Evolutionary conservation across 1,284 basidiomycete species (phyloP).

Genomic region (Cryptococcus sp.): DNA sequence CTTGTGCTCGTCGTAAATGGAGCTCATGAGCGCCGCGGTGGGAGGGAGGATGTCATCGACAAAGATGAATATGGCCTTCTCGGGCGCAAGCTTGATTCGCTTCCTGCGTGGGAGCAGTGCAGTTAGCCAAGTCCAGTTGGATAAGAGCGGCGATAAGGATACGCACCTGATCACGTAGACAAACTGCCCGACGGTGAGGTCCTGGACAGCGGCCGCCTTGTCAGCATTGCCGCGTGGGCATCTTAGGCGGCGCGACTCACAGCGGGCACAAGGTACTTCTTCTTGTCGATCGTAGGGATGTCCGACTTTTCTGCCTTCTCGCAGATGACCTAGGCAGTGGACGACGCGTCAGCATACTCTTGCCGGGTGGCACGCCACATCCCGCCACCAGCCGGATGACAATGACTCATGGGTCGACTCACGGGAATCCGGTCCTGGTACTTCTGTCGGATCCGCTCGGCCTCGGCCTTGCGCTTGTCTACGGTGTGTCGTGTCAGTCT

Average conservation of each 20-base stretch:
- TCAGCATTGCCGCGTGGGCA: conserved; percentile 3
- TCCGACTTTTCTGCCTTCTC: conserved; percentile 99
- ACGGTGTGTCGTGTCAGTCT: neutral
- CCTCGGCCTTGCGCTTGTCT: conserved; percentile 98
- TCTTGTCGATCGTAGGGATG: conserved; percentile 99
- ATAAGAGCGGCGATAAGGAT: no score
- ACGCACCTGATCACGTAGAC: conserved; percentile 85
- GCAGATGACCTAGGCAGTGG: conserved; percentile 79
- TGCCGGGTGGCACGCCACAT: neutral
- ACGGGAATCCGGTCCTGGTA: conserved; percentile 98
- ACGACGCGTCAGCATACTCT: neutral
- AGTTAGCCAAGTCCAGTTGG: neutral
- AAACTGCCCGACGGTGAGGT: conserved; percentile 97
- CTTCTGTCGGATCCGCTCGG: conserved; percentile 93
- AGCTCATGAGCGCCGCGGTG: conserved; percentile 96
- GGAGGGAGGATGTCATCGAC: conserved; percentile 98
- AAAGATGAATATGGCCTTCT: conserved; percentile 99
- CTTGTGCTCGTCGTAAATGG: conserved; percentile 99
- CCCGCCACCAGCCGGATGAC: neutral
- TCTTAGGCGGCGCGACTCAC: conserved; percentile 51
- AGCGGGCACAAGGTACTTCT: conserved; percentile 99
- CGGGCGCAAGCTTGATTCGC: conserved; percentile 98
- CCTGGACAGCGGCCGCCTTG: conserved; percentile 54
- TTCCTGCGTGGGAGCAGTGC: conserved; percentile 57
- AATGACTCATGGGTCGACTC: conserved; percentile 45